Evolutionary conservation across 805 yeast genomes (phyloP).

Genomic region (Saccharomycopsis sp.): DNA sequence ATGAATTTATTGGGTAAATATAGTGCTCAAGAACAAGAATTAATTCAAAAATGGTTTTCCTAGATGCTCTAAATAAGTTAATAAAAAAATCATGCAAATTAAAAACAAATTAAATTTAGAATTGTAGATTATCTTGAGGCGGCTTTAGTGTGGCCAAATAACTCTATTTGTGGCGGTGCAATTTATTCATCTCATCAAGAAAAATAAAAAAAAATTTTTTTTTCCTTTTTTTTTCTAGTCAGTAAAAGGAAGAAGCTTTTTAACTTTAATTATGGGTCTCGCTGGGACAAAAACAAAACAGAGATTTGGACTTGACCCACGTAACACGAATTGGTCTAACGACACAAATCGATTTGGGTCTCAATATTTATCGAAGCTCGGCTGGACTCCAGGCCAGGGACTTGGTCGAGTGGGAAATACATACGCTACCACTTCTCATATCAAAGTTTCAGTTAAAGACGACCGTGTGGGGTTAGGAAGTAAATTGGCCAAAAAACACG

Average conservation of each 20-base stretch:
- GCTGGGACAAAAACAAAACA: conserved; percentile 78
- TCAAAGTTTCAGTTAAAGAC: conserved; percentile 73
- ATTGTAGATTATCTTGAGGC: no score
- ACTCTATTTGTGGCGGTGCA: not conserved
- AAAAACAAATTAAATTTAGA: no score
- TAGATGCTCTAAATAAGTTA: not conserved
- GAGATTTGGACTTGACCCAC: conserved; percentile 85
- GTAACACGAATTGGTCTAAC: conserved; percentile 93
- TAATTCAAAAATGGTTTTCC: conserved; percentile 57
- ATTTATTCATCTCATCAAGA: not conserved
- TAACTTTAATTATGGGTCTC: conserved; percentile 51
- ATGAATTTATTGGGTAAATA: conserved; percentile 55
- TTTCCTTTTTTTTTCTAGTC: not conserved
- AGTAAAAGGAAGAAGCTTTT: not conserved
- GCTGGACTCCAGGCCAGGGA: conserved; percentile 92
- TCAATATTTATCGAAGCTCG: conserved; percentile 69
- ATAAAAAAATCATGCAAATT: not conserved
- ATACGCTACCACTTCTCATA: conserved; percentile 70
- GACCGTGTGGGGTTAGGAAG: conserved; percentile 90
- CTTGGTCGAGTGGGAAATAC: conserved; percentile 58
- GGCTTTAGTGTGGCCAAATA: not conserved
- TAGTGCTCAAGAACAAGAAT: conserved; percentile 53
- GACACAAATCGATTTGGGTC: conserved; percentile 82
- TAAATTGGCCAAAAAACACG: conserved; percentile 49
- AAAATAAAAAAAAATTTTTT: conserved; percentile 3